Evolutionary conservation across 2,329 filamentous ascomycete genomes (phyloP), one percentile per base, ranked within the genome.

Genomic region (Davidsoniella eucalypti): DNA sequence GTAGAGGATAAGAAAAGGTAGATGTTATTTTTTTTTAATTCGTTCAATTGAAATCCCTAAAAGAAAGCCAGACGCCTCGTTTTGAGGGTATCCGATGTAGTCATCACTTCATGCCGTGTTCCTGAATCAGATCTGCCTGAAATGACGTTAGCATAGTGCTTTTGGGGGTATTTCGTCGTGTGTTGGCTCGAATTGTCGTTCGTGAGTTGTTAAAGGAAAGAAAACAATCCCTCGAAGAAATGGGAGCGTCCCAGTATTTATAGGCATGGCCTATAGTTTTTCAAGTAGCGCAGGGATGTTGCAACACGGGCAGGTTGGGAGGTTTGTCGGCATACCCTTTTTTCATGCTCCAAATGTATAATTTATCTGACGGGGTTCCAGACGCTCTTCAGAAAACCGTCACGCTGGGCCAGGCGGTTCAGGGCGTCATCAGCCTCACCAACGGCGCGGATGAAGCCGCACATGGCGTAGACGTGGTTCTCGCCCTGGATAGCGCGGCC

Each of bases 371-470:
- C 67, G 58, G 79, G 84, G 72, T 78, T 85, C 92, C 92, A 98
- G 68, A 98, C 92, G 68, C 71, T 84, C 86, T 96, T 96, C 69
- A 98, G 69, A 71, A 94, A 84, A 59, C 92, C 92, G 68, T 98
- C 93, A 61, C 85, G 81, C 80, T 98, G 92, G 60, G 88, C 77
- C 65, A 98, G 78, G 65, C 92, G 77, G 84, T 98, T 98, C 65
- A 98, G 71, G 63, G 84, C 78, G 73, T 98, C 92, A 69, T 98
- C 92, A 69, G 81, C 82, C 85, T 98, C 93, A 67, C 92, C 92
- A 80, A 94, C 92, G 62, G 88, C 86, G 62, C 92, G 84, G 64
- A 98, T 86, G 75, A 96, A 98, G 58, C 92, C 92, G 75, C 84
- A 94, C 59, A 98, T 84, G 62, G 92, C 90, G 69, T 94, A 98